phyloP scores from a whole-genome alignment of 371 early-diverging fungal genomes.

The Furculomyces boomerangus region DNA sequence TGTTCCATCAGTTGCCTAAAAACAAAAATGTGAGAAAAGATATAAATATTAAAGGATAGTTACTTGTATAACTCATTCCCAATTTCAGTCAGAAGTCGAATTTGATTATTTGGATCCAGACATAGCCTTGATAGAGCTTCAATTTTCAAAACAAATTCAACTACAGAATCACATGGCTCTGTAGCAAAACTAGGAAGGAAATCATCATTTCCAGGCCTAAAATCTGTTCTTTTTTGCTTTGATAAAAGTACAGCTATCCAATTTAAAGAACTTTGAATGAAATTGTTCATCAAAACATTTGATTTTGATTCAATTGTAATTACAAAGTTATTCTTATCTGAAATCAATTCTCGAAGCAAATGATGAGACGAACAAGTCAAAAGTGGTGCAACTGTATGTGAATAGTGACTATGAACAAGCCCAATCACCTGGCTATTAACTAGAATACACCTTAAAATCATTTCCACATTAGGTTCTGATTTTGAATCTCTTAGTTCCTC shows the following conservation, averaged over 20 bases:
- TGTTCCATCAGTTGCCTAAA: conserved; percentile 50
- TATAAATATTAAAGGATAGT: conserved; percentile 4
- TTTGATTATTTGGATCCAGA: conserved; percentile 64
- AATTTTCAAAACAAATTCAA: conserved; percentile 44
- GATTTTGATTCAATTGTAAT: conserved; percentile 52
- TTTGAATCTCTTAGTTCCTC: not conserved
- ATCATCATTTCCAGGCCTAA: conserved; percentile 70
- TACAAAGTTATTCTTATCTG: conserved; percentile 72
- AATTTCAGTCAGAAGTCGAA: conserved; percentile 52
- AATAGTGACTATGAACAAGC: conserved; percentile 79
- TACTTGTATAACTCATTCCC: conserved; percentile 63
- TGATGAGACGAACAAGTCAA: conserved; percentile 48
- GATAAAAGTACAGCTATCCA: conserved; percentile 13
- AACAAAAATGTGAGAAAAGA: not conserved
- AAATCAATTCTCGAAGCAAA: conserved; percentile 63
- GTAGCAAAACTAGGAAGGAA: conserved; percentile 5
- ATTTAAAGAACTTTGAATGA: conserved; percentile 29
- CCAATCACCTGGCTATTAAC: conserved; percentile 54
- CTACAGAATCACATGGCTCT: conserved; percentile 46
- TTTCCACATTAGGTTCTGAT: not conserved
- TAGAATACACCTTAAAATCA: conserved; percentile 43
- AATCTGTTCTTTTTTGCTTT: conserved; percentile 50
- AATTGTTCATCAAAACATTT: conserved; percentile 58
- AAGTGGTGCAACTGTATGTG: conserved; percentile 62
- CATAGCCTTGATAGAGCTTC: conserved; percentile 32